Base-by-base conservation (phyloP, 2,329 filamentous ascomycete genomes). In the Rachicladosporium sp. region DNA sequence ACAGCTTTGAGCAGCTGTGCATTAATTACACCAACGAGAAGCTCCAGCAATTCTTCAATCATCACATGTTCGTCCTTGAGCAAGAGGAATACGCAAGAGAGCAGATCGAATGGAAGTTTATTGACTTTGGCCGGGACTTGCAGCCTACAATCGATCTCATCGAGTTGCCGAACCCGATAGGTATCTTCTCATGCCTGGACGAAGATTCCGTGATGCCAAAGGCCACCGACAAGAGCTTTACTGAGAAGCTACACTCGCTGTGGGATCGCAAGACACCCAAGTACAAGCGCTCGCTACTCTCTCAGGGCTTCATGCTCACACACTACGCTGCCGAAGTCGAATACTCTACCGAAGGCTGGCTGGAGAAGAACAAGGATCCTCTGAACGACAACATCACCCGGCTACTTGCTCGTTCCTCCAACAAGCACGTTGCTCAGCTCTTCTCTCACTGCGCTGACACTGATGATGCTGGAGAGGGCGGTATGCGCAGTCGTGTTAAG, bases 11-110 rank as follows among this genome's bases (percentile, higher is more conserved):
- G 60, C 91, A 98, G 61, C 73, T 98, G 4, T 98, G 91, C 68
- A 98, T 98, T 72, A 98, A 98, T 64, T 98, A 98, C 64, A 96
- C 93, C 45, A 98, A 98, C 63, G 91, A 98, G 62, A 98, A 95
- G 61, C 76, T 98, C 5, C 91, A 98, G 56, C 91, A 98, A 51
- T 98, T 98, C 62, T 98, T 98, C 74, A 98, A 98, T 55, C 91
- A 98, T 58, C 93, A 98, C 67, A 98, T 98, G 91, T 98, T 98
- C 56, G 91, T 98, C 7, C 70, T 98, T 6, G 91, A 98, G 59
- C 91, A 98, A 56, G 91, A 98, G 60, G 91, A 98, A 60, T 98
- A 98, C 60, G 88, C 91, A 6, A 73, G 89, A 35, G 91, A 98
- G 58, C 85, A 95, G 61, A 98, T 98, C 50, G 91, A 98, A 63